Evolutionary conservation across 371 early-diverging fungal species (phyloP), one percentile per base, ranked within the genome.

Genomic region (Mucor circinelloides): DNA sequence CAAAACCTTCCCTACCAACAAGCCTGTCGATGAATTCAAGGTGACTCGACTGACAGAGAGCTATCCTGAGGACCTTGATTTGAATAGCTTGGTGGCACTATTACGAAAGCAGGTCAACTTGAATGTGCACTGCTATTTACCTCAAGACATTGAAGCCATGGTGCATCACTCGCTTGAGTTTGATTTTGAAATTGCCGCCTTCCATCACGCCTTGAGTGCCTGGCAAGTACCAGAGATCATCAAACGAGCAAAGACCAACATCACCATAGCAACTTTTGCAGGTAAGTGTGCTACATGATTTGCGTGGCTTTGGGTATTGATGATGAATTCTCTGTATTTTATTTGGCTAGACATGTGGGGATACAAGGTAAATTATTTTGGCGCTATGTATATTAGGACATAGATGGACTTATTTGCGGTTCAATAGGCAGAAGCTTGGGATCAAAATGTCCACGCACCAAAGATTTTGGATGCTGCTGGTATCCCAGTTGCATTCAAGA

Each of bases 401-500:
- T 5, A 27, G 7, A 50, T 40, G 27, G 17, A 57, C 34, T 31
- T 10, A 57, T 9, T 19, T 27, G 23, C 3, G 10, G 3, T 28
- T 58, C 32, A 4, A 15, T 67, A 90, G 75, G 71, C 74, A 6
- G 94, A 94, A 77, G 93, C 93, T 5, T 91, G 84, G 82, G 77
- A 85, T 63, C 85, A 86, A 62, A 88, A 90, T 36, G 88, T 90
- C 10, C 70, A 87, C 60, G 83, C 89, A 10, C 90, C 90, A 8
- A 80, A 85, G 60, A 89, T 91, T 34, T 70, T 95, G 40, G 72
- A 85, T 15, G 79, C 87, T 13, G 91, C 90, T 17, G 90, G 91
- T 19, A 92, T 93, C 60, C 79, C 90, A 25, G 91, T 95, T 27
- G 90, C 93, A 6, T 88, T 90, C 72, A 95, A 94, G 81, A 85